Base-by-base conservation (phyloP, 225 moss, liverwort and hornwort species). In the Anthoceros angustus region DNA sequence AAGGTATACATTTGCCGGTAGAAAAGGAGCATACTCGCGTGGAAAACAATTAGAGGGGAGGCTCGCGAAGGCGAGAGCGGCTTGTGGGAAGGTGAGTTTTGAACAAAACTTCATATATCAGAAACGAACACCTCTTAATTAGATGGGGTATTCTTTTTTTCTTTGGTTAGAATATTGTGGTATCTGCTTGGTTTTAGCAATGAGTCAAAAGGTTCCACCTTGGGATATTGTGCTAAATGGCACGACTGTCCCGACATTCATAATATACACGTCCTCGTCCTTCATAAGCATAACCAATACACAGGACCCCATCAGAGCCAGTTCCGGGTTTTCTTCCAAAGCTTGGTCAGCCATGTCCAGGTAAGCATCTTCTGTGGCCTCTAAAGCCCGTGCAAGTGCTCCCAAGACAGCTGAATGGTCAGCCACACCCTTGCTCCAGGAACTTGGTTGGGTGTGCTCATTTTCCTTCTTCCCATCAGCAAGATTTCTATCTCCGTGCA, bases 241-340 rank as follows among this genome's bases (percentile, higher is more conserved):
- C 98, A 66, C 98, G 87, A 66, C 98, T 98, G 72, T 98, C 98
- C 98, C 98, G 66, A 98, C 98, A 78, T 98, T 98, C 78, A 98
- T 70, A 82, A 98, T 92, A 79, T 98, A 98, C 80, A 98, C 86
- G 75, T 98, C 98, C 74, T 92, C 88, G 72, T 86, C 92, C 79
- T 98, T 98, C 98, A 98, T 98, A 45, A 98, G 81, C 98, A 98
- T 98, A 70, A 98, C 92, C 73, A 98, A 77, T 24, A 98, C 98
- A 82, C 98, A 98, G 24, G 98, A 98, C 43, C 98, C 98, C 98
- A 98, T 92, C 42, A 98, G 75, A 66, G 98, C 98, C 74, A 98
- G 76, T 62, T 98, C 98, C 23, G 98, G 98, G 72, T 92, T 89
- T 69, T 92, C 98, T 67, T 79, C 79, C 42, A 92, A 67, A 40